Percentiles rank a stretch among this genome's conserved stretches.
Conservation (phyloP, 495 filamentous ascomycete genomes). For the Tuber umbilicatum region DNA sequence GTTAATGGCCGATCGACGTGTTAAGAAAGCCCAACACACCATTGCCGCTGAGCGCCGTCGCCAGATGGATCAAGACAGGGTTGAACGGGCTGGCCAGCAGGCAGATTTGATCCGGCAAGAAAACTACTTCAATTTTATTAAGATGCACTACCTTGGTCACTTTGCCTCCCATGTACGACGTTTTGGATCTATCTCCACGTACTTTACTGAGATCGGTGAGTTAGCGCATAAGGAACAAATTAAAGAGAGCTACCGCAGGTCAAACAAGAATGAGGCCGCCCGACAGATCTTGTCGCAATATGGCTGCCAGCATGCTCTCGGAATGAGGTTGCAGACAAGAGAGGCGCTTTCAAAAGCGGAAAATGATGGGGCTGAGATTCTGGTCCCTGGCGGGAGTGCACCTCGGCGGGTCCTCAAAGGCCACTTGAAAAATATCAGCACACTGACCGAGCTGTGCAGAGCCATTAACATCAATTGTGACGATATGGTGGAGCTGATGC, state of each 20-base stretch:
- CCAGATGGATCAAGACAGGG: not conserved
- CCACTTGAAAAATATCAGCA: too few relatives aligned
- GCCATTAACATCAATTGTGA: too few relatives aligned
- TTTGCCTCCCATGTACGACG: too few relatives aligned
- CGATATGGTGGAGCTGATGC: too few relatives aligned
- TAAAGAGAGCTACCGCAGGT: conserved; percentile 4
- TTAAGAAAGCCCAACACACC: not conserved
- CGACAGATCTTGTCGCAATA: conserved; percentile 1
- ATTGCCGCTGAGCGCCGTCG: not conserved
- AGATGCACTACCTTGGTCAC: too few relatives aligned
- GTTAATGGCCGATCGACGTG: not conserved
- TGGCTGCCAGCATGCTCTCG: not conserved
- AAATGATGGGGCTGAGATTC: not conserved
- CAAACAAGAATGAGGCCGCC: not conserved
- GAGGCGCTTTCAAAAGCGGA: not conserved
- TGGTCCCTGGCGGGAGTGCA: too few relatives aligned
- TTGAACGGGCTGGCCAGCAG: too few relatives aligned
- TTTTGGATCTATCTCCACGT: not conserved
- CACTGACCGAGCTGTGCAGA: too few relatives aligned
- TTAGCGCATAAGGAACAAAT: not conserved
- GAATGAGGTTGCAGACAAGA: not conserved
- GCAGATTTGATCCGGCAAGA: too few relatives aligned
- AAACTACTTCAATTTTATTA: too few relatives aligned
- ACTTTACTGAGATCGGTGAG: not conserved
- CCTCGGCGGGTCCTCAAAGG: too few relatives aligned